Conservation (phyloP, 2,329 filamentous ascomycete genomes). For the Fusarium protoensiforme region DNA sequence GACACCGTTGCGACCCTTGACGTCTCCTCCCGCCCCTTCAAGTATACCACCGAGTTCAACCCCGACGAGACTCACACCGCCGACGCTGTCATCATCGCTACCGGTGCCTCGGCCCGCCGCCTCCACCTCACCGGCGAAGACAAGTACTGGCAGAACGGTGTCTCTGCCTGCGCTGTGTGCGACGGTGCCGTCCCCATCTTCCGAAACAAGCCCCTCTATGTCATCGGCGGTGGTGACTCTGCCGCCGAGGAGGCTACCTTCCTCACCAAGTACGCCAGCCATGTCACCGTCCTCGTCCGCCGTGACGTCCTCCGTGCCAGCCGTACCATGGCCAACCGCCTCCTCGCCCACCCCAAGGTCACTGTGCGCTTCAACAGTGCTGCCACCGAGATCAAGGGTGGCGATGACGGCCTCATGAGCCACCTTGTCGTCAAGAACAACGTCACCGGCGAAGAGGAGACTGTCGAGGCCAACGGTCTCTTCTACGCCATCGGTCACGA, state of each 20-base stretch:
- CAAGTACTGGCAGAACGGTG: conserved; percentile 96
- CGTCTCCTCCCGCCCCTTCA: conserved; percentile 85
- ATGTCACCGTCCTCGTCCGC: conserved; percentile 93
- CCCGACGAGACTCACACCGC: conserved; percentile 88
- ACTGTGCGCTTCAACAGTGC: conserved; percentile 88
- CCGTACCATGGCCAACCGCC: conserved; percentile 89
- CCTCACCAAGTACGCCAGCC: conserved; percentile 95
- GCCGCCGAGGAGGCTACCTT: conserved; percentile 98
- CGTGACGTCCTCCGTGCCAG: conserved; percentile 87
- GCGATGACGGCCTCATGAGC: conserved; percentile 88
- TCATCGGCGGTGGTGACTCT: conserved; percentile 96
- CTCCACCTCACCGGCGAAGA: conserved; percentile 89
- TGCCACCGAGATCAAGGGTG: conserved; percentile 85
- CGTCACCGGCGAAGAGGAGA: conserved; percentile 79
- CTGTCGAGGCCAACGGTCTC: conserved; percentile 88
- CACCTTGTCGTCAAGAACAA: conserved; percentile 86
- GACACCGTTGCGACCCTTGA: conserved; percentile 94
- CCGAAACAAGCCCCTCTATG: conserved; percentile 93
- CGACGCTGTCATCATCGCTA: conserved; percentile 93
- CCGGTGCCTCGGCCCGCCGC: conserved; percentile 89
- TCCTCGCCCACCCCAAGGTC: conserved; percentile 87
- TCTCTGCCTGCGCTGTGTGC: conserved; percentile 96
- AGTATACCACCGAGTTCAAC: conserved; percentile 90
- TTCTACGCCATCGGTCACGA: conserved; percentile 99
- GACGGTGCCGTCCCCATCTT: conserved; percentile 98